Percentiles rank a stretch among this genome's conserved stretches.
phyloP scores from a whole-genome alignment of 2,329 filamentous ascomycete genomes.

The Fonsecaea nubica region DNA sequence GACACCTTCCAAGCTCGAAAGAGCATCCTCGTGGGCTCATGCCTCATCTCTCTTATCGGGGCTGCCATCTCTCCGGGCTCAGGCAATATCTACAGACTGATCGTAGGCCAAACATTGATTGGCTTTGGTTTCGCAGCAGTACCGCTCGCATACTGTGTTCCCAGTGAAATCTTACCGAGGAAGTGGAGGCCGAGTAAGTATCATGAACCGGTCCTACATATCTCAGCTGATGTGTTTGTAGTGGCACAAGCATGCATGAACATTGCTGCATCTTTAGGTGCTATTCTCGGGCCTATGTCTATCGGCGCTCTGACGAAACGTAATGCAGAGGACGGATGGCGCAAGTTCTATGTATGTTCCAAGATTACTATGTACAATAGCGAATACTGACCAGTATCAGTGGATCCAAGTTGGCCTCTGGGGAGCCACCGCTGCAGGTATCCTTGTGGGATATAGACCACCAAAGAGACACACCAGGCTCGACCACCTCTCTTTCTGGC shows the following conservation, averaged over 20 bases:
- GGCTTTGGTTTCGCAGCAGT: slow-evolving; percentile 36
- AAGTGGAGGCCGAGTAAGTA: slow-evolving; percentile 38
- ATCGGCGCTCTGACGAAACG: slow-evolving; percentile 32
- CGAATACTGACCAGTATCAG: slow-evolving; percentile 15
- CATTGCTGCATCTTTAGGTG: slow-evolving; percentile 31
- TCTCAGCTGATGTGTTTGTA: slow-evolving; percentile 10
- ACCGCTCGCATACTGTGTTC: slow-evolving; percentile 34
- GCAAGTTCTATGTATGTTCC: slow-evolving; percentile 35
- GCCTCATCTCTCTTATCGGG: slow-evolving; percentile 29
- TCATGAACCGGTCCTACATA: background rate
- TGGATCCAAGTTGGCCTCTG: slow-evolving; percentile 37
- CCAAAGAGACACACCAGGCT: slow-evolving; percentile 35
- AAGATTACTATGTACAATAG: background rate
- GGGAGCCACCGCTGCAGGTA: slow-evolving; percentile 34
- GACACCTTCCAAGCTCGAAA: slow-evolving; percentile 39
- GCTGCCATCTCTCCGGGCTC: slow-evolving; percentile 36
- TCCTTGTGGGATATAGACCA: slow-evolving; percentile 35
- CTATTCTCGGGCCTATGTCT: slow-evolving; percentile 30
- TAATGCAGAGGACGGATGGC: slow-evolving; percentile 30
- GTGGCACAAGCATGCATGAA: slow-evolving; percentile 36
- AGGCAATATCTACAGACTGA: slow-evolving; percentile 31
- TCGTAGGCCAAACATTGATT: slow-evolving; percentile 35
- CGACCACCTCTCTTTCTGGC: slow-evolving; percentile 34
- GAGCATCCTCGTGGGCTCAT: slow-evolving; percentile 33
- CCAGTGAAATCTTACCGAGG: slow-evolving; percentile 36